These are phyloP conservation scores for Clohesyomyces aquaticus DNA, from an alignment of 495 filamentous ascomycete genomes.

Conservation along the genomic window DNA sequence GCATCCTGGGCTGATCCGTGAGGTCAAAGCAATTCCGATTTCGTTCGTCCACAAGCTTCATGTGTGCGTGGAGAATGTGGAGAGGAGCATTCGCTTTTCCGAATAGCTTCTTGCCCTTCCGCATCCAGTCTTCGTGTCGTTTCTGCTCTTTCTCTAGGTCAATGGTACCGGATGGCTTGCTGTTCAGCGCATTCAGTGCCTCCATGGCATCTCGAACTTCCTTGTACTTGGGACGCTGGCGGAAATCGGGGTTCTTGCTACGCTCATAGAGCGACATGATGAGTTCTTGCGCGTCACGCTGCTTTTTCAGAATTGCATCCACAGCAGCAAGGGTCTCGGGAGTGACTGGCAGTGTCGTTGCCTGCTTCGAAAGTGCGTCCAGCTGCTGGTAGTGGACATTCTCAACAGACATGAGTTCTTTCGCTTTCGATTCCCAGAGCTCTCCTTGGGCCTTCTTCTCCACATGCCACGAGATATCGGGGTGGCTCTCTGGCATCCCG, in stretches of 20 bases:
- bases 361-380: slow-evolving; percentile 80
- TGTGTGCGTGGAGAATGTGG: slow-evolving; percentile 90
- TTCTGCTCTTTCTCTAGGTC: slow-evolving; percentile 96
- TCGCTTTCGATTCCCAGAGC: slow-evolving; percentile 90
- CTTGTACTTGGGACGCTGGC: slow-evolving; percentile 82
- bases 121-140: slow-evolving; percentile 98
- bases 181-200: slow-evolving; percentile 81
- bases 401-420: slow-evolving; percentile 89
- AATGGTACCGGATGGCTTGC: slow-evolving; percentile 85
- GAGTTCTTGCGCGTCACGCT: slow-evolving; percentile 88
- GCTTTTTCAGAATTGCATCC: slow-evolving; percentile 92
- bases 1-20: slow-evolving; percentile 83
- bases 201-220: slow-evolving; percentile 90
- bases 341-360: slow-evolving; percentile 77
- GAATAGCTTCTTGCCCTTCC: slow-evolving; percentile 96
- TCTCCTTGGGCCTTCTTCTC: slow-evolving; percentile 76
- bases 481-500: slow-evolving; percentile 74
- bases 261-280: slow-evolving; percentile 79
- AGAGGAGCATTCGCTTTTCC: slow-evolving; percentile 97
- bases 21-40: slow-evolving; percentile 92
- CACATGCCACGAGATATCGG: slow-evolving; percentile 72
- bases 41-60: slow-evolving; percentile 87
- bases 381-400: slow-evolving; percentile 90
- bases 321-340: slow-evolving; percentile 78
- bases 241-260: slow-evolving; percentile 72